A percentile compares a stretch with the other conserved stretches of the same genome.
phyloP scores from a whole-genome alignment of 305 asterid genomes.

The Fraxinus sp. region DNA sequence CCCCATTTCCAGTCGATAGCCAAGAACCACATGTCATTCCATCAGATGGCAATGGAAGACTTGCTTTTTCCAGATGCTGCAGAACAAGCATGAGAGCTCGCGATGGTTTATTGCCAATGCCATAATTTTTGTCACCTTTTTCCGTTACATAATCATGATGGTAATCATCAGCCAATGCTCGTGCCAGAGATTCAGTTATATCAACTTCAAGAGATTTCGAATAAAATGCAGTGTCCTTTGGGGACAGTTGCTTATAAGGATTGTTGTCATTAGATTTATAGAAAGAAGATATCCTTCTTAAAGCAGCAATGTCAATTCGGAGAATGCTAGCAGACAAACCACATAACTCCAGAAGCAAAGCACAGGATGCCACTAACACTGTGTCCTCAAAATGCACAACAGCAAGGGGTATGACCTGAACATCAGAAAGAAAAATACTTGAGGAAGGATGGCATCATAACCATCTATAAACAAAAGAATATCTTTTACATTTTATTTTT shows the following conservation, averaged over 20 bases:
- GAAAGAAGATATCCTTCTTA: constrained; percentile 92
- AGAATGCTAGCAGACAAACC: constrained; percentile 74
- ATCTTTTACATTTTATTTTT: background rate
- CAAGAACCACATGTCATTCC: constrained; percentile 89
- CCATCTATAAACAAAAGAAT: background rate
- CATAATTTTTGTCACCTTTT: constrained; percentile 43
- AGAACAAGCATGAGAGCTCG: constrained; percentile 82
- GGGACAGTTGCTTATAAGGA: constrained; percentile 51
- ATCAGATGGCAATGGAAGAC: constrained; percentile 66
- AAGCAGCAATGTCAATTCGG: constrained; percentile 81
- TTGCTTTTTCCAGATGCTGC: constrained; percentile 87
- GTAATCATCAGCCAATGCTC: constrained; percentile 89
- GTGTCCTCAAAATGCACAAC: constrained; percentile 82
- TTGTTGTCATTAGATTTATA: constrained; percentile 58
- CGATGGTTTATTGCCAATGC: constrained; percentile 51
- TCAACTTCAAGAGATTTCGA: constrained; percentile 59
- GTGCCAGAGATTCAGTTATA: constrained; percentile 81
- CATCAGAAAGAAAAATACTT: constrained; percentile 22
- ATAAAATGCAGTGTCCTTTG: constrained; percentile 57
- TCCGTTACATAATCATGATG: constrained; percentile 52
- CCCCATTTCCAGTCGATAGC: constrained; percentile 79
- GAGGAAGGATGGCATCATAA: background rate
- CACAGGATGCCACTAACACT: constrained; percentile 90
- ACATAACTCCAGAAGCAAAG: constrained; percentile 85
- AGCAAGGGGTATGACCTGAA: constrained; percentile 90